Evolutionary conservation across 805 yeast species (phyloP).

Genomic region (Vanderwaltozyma tropicalis): DNA sequence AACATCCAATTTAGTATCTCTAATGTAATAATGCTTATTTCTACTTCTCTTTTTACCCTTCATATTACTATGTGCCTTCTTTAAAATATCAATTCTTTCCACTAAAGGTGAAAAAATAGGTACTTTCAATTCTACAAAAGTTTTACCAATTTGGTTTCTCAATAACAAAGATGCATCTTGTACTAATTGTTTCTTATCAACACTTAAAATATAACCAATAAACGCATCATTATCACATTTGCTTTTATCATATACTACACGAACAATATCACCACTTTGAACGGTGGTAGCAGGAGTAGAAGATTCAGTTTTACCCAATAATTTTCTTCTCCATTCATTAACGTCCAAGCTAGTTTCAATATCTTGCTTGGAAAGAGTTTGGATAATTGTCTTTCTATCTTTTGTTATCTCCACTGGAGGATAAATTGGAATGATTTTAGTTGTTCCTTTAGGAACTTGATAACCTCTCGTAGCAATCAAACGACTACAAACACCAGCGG

Average conservation of each 20-base stretch:
- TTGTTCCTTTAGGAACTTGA: not conserved
- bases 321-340: slow-evolving; percentile 50
- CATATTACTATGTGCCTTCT: slow-evolving; percentile 45
- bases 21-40: slow-evolving; percentile 83
- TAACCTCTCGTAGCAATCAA: not conserved
- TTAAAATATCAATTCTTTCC: slow-evolving; percentile 63
- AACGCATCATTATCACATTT: slow-evolving; percentile 50
- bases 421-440: slow-evolving; percentile 1
- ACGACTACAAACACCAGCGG: not conserved
- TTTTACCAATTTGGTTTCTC: slow-evolving; percentile 69
- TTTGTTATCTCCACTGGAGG: slow-evolving; percentile 1
- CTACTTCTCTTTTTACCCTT: slow-evolving; percentile 52
- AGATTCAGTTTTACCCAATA: slow-evolving; percentile 37
- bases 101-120: slow-evolving; percentile 75
- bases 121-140: slow-evolving; percentile 79
- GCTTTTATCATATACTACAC: slow-evolving; percentile 54
- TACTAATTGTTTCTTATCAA: slow-evolving; percentile 53
- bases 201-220: slow-evolving; percentile 68
- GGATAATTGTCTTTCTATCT: slow-evolving; percentile 1
- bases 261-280: slow-evolving; percentile 73
- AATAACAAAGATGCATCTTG: slow-evolving; percentile 63
- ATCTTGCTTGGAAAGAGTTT: slow-evolving; percentile 26
- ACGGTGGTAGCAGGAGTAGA: slow-evolving; percentile 27
- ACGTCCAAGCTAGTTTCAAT: slow-evolving; percentile 58
- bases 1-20: slow-evolving; percentile 68